phyloP scores from a whole-genome alignment of 2,329 filamentous ascomycete genomes.

The Diaporthe sp. region DNA sequence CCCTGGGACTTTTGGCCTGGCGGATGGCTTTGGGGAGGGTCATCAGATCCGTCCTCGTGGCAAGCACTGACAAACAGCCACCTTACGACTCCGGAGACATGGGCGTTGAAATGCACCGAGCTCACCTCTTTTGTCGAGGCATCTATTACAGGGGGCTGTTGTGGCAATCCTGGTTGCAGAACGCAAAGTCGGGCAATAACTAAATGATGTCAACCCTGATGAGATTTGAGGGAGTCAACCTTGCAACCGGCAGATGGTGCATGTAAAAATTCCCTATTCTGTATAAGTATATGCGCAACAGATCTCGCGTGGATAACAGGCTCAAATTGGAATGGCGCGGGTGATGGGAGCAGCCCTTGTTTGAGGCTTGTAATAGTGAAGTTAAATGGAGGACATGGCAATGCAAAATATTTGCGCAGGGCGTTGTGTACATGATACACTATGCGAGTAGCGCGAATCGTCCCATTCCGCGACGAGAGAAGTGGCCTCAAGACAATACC shows the following conservation, averaged over 20 bases:
- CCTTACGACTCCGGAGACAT: background rate
- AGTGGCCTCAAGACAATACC: background rate
- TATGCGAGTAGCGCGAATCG: background rate
- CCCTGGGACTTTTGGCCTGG: background rate
- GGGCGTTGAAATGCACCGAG: background rate
- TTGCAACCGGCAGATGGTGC: background rate
- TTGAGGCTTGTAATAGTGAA: constrained; percentile 10
- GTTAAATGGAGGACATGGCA: background rate
- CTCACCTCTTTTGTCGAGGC: background rate
- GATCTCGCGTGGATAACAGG: background rate
- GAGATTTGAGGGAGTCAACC: background rate
- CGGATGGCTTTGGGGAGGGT: background rate
- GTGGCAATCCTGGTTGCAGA: background rate
- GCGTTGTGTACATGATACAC: background rate
- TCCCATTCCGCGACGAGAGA: background rate
- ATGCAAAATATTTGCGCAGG: background rate
- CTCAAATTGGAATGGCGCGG: background rate
- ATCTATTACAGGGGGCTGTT: background rate
- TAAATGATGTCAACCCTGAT: background rate
- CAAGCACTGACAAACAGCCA: background rate
- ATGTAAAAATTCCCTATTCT: background rate
- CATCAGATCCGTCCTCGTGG: background rate
- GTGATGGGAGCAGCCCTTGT: background rate
- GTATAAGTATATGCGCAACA: background rate
- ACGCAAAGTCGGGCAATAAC: background rate